These are phyloP conservation scores for Pholiota conissans DNA, from an alignment of 768 basidiomycete genomes.

Conservation along the genomic window DNA sequence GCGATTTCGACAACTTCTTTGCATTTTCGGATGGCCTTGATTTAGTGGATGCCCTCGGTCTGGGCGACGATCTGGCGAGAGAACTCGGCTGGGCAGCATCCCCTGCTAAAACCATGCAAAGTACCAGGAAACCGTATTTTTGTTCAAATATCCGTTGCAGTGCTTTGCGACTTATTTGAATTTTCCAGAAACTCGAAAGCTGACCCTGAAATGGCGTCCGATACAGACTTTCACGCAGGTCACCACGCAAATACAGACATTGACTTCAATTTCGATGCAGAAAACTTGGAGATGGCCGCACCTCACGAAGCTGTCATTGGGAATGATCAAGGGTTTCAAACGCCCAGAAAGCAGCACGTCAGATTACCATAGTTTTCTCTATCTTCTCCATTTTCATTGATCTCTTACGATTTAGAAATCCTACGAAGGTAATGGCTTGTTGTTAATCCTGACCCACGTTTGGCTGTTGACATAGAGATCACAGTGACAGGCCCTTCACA, in stretches of 20 bases:
- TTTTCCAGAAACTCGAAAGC: neutral
- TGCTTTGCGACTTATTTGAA: neutral
- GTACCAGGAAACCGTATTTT: conserved; percentile 13
- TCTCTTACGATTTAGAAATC: neutral
- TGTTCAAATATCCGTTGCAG: neutral
- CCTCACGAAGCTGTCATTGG: neutral
- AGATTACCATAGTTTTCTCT: neutral
- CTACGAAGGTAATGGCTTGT: neutral
- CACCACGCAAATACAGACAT: conserved; percentile 8
- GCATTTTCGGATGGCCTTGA: conserved; percentile 54
- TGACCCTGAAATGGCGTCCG: conserved; percentile 17
- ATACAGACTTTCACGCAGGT: conserved; percentile 24
- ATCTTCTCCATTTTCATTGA: neutral
- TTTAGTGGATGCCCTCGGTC: conserved; percentile 47
- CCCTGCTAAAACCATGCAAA: conserved; percentile 24
- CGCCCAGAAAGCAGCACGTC: neutral
- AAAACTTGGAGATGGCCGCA: neutral
- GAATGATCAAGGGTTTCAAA: neutral
- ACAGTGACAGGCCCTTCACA: neutral
- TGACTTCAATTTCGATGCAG: conserved; percentile 13
- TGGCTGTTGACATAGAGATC: neutral
- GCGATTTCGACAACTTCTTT: conserved; percentile 54
- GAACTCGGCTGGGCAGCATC: conserved; percentile 72
- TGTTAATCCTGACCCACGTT: neutral
- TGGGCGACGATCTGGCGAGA: conserved; percentile 73